Base-by-base conservation (phyloP, 2,329 filamentous ascomycete species). In the Verticillium zaregamsianum region DNA sequence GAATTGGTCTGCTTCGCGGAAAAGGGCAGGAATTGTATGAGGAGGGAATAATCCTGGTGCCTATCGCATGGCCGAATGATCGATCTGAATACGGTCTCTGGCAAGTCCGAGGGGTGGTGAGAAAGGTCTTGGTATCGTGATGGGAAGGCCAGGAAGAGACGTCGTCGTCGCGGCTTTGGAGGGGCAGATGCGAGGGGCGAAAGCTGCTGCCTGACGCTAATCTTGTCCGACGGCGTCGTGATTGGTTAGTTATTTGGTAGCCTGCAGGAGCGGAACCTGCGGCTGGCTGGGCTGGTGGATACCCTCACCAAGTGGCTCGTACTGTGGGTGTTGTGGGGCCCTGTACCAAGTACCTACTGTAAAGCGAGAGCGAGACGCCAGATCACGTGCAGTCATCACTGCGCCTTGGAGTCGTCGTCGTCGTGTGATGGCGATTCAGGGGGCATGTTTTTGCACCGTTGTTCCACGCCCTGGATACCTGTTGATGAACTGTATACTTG, bases 191-290 rank as follows among this genome's bases (percentile, higher is more conserved):
- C 31, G 54, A 55, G 31, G 54, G 54, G 54, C 54, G 54, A 35
- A 57, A 37, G 55, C 55, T 57, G 55, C 55, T 57, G 55, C 55
- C 55, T 57, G 55, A 23, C 33, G 54, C 54, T 25, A n/a, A 32
- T 35, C 55, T 55, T 32, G 32, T 35, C n/a, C 28, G 7, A 15
- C 2, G 9, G 33, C 32, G 20, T 15, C n/a, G 14, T 32, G 56
- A 58, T 58, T 58, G 56, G 56, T 12, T 17, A 3, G 20, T 23
- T 28, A 40, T 31, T 28, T 17, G 56, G 56, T 14, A 58, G 56
- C 56, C 56, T 58, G 56, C 56, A 58, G 56, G 17, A 40, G 56
- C 45, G 56, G 56, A 12, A 35, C 25, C n/a, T 40, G 45, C 17
- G 20, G 45, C 45, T 52, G 20, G 45, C 23, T n/a, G 45, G 20